These are phyloP conservation scores for Calonectria ilicicola DNA, from an alignment of 2,329 filamentous ascomycete species.

Conservation along the genomic window DNA sequence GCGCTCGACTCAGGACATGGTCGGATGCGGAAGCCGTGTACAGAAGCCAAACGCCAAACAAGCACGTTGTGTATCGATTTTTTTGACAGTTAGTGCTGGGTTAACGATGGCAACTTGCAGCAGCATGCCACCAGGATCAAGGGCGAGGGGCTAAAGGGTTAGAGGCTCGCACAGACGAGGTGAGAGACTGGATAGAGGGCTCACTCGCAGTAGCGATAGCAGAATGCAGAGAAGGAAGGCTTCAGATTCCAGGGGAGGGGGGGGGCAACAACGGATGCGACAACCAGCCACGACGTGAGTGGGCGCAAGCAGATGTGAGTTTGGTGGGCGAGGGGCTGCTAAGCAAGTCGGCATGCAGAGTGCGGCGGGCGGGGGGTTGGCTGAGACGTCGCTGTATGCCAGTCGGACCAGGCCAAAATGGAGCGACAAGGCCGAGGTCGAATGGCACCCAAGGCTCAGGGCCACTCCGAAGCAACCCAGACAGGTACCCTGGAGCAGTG, in stretches of 20 bases:
- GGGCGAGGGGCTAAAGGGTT: constrained; percentile 29
- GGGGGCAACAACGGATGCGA: constrained; percentile 17
- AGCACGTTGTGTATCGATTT: constrained; percentile 5
- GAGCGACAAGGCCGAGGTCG: constrained; percentile 18
- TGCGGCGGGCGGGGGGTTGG: constrained; percentile 19
- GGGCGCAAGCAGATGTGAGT: constrained; percentile 14
- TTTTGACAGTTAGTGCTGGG: constrained; percentile 14
- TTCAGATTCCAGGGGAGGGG: constrained; percentile 21
- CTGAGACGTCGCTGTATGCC: constrained; percentile 18
- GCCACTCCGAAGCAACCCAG: constrained; percentile 2
- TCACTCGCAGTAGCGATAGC: constrained; percentile 4
- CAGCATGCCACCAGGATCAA: constrained; percentile 35
- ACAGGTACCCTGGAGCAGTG: constrained; percentile 11
- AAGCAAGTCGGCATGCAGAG: not conserved
- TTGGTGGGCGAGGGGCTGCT: constrained; percentile 2
- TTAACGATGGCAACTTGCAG: constrained; percentile 30
- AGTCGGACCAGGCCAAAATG: constrained; percentile 7
- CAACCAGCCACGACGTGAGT: constrained; percentile 25
- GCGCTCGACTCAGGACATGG: constrained; percentile 51
- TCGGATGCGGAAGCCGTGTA: constrained; percentile 46
- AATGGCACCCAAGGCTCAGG: constrained; percentile 14
- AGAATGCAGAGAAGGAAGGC: constrained; percentile 11
- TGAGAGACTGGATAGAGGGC: constrained; percentile 22
- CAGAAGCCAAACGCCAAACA: constrained; percentile 40
- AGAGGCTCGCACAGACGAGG: constrained; percentile 28